Conservation (phyloP, 108 stramenopile genomes). For the Fistulifera pelliculosa region DNA sequence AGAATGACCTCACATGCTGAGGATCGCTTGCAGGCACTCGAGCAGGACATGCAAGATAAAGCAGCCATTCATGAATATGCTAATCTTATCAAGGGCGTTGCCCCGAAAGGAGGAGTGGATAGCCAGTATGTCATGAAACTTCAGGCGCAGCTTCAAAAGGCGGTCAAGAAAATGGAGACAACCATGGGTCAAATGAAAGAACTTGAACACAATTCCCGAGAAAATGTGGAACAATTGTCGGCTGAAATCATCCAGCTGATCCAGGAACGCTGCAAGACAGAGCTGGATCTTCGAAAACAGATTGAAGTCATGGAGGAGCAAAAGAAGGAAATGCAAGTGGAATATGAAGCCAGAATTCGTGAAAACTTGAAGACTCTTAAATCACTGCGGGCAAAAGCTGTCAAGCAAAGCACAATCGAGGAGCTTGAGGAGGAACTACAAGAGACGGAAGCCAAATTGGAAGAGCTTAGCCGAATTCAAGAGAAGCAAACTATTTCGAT, state of each 20-base stretch:
- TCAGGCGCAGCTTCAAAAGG: conserved; percentile 51
- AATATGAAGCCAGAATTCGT: conserved; percentile 43
- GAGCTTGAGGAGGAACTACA: conserved; percentile 36
- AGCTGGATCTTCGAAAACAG: conserved; percentile 47
- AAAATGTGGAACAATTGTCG: conserved; percentile 35
- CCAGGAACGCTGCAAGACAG: conserved; percentile 54
- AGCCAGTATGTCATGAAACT: conserved; percentile 51
- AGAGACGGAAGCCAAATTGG: conserved; percentile 30
- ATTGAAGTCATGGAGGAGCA: conserved; percentile 41
- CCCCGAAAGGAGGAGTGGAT: conserved; percentile 47
- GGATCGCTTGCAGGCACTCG: conserved; percentile 46
- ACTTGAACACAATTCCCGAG: conserved; percentile 35
- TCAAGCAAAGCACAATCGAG: conserved; percentile 23
- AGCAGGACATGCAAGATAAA: conserved; percentile 56
- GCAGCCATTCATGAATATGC: conserved; percentile 60
- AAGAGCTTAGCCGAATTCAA: conserved; percentile 36
- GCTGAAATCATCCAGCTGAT: conserved; percentile 43
- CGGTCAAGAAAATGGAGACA: conserved; percentile 53
- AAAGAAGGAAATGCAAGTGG: conserved; percentile 38
- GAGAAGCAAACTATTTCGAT: conserved; percentile 41
- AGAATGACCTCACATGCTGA: conserved; percentile 41
- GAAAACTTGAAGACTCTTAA: conserved; percentile 42
- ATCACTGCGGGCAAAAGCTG: conserved; percentile 26
- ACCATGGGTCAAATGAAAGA: conserved; percentile 46
- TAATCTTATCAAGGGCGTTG: conserved; percentile 58